Percentiles rank a stretch among this genome's conserved stretches.
Evolutionary conservation across 108 stramenopile genomes (phyloP).

Genomic region (Cyclotella cryptica): DNA sequence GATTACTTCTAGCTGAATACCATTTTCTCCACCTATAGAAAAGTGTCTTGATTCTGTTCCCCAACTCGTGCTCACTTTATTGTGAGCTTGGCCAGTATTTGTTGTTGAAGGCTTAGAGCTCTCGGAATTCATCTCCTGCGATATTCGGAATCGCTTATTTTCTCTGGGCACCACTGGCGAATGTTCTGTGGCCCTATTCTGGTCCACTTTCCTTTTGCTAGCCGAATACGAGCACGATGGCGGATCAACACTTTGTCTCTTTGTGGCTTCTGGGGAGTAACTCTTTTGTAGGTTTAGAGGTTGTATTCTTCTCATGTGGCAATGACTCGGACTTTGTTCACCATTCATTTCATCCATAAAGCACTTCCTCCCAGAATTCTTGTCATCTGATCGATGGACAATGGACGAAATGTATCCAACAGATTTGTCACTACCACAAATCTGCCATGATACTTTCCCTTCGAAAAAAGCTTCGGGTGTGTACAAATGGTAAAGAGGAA

Average conservation of each 20-base stretch:
- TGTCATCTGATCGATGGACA: neutral
- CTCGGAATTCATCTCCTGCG: neutral
- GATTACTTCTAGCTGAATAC: no score
- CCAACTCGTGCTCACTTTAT: no score
- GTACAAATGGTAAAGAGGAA: conserved; percentile 37
- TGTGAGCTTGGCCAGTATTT: no score
- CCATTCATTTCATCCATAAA: neutral
- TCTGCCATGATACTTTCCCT: conserved; percentile 20
- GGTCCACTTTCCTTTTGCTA: conserved; percentile 14
- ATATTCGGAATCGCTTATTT: neutral
- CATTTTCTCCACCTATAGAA: no score
- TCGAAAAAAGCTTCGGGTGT: conserved; percentile 5
- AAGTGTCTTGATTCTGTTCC: no score
- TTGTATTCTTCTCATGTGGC: conserved; percentile 13
- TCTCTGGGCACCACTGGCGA: neutral
- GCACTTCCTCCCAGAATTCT: neutral
- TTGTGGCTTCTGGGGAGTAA: neutral
- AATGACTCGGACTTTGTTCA: neutral
- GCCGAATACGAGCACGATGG: neutral
- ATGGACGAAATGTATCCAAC: neutral
- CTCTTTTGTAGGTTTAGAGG: conserved; percentile 22
- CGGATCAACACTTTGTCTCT: conserved; percentile 34
- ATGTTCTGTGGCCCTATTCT: neutral
- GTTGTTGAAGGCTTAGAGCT: no score
- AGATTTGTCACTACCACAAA: neutral